Conservation (phyloP, 2,329 filamentous ascomycete genomes). For the Cryoendolithus antarcticus region DNA sequence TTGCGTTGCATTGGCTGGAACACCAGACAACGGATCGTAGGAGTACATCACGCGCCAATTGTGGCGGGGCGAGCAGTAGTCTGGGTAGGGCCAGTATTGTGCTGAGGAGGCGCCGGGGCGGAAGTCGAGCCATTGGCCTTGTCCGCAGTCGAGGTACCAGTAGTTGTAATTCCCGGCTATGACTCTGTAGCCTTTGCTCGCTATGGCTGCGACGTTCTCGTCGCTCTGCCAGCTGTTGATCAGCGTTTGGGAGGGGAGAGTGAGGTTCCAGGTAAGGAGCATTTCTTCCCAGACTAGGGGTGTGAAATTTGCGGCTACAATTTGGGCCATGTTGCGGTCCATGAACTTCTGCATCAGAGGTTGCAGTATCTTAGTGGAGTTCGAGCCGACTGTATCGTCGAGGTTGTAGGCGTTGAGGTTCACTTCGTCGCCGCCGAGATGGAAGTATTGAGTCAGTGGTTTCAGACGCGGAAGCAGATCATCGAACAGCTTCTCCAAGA, state of each 20-base stretch:
- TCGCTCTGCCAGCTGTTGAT: constrained; percentile 68
- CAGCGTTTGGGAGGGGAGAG: constrained; percentile 56
- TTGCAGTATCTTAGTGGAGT: constrained; percentile 50
- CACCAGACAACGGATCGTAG: constrained; percentile 57
- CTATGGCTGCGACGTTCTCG: constrained; percentile 47
- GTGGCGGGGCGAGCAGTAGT: constrained; percentile 72
- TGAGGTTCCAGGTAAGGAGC: constrained; percentile 64
- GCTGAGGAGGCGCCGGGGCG: constrained; percentile 42
- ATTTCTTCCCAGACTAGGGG: constrained; percentile 87
- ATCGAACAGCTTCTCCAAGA: constrained; percentile 57
- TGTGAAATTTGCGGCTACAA: constrained; percentile 51
- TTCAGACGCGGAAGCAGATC: constrained; percentile 62
- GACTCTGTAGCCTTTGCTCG: constrained; percentile 53
- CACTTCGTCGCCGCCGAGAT: constrained; percentile 80
- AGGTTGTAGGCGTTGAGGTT: constrained; percentile 63
- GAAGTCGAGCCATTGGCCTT: constrained; percentile 68
- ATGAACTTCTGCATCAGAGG: constrained; percentile 71
- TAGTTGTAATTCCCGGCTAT: constrained; percentile 66
- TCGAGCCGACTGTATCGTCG: constrained; percentile 60
- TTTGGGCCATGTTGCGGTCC: constrained; percentile 53
- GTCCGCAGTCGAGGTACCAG: constrained; percentile 68
- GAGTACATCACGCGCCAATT: constrained; percentile 73
- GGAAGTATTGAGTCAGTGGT: constrained; percentile 63
- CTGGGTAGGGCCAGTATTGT: constrained; percentile 55
- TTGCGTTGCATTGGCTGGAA: constrained; percentile 49